Percentiles rank a stretch among this genome's conserved stretches.
Conservation (phyloP, 225 moss, liverwort and hornwort genomes). For the Pseudoscleropodium purum region DNA sequence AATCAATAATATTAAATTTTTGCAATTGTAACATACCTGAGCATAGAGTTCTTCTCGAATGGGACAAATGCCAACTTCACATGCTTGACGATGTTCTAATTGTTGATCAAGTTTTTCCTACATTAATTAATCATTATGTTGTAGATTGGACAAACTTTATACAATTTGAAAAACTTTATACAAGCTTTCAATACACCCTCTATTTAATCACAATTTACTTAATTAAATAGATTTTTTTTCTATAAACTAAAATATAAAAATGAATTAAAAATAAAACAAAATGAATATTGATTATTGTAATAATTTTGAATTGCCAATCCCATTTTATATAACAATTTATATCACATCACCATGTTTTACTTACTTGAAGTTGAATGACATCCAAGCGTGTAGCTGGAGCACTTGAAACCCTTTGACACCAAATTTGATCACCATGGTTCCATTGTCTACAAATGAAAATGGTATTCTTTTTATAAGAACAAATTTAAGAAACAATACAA, state of each 20-base stretch:
- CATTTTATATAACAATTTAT: not conserved
- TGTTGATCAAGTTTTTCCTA: constrained; percentile 95
- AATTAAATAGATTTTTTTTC: rapidly evolving
- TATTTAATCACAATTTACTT: not conserved
- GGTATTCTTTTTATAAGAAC: not conserved
- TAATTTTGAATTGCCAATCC: not conserved
- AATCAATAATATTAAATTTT: not conserved
- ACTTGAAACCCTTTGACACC: constrained; percentile 89
- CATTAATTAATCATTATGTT: not conserved
- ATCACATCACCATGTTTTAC: not conserved
- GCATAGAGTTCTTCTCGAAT: constrained; percentile 90
- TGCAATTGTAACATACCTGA: constrained; percentile 30
- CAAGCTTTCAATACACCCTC: not conserved
- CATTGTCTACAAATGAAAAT: constrained; percentile 41
- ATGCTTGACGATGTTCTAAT: constrained; percentile 81
- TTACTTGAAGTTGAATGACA: constrained; percentile 90
- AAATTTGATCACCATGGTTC: constrained; percentile 57
- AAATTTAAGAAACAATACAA: not conserved
- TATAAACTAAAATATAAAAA: not conserved
- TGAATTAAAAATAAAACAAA: not conserved
- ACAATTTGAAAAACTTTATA: not conserved
- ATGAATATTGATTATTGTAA: not conserved
- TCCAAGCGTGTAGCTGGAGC: constrained; percentile 84
- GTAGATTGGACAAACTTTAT: not conserved
- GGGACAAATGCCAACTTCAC: constrained; percentile 92